Conservation (phyloP, 164 flowering plant genomes). For the Macadamia tetraphylla region DNA sequence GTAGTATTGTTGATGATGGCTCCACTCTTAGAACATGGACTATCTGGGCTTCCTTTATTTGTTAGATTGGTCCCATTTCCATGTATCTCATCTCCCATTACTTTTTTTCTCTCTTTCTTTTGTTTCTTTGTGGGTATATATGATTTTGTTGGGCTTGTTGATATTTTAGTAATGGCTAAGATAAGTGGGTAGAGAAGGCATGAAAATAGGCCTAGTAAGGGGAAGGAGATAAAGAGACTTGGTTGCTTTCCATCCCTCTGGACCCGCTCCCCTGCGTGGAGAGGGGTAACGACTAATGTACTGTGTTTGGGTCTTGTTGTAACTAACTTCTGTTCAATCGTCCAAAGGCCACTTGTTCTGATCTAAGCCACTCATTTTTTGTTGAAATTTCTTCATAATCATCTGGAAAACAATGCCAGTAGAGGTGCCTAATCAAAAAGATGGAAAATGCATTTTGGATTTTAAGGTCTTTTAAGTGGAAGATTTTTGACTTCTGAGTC, state of each 20-base stretch:
- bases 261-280: constrained; percentile 32
- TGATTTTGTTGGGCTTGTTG: neutral
- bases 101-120: neutral
- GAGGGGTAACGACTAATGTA: neutral
- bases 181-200: constrained; percentile 16
- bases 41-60: constrained; percentile 6
- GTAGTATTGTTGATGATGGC: constrained; percentile 13
- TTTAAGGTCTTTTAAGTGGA: no score
- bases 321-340: neutral
- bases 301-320: neutral
- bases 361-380: neutral
- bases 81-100: constrained; percentile 30
- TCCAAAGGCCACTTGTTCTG: neutral
- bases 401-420: no score
- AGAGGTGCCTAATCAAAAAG: no score
- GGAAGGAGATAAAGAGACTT: constrained; percentile 15
- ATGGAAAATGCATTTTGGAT: no score
- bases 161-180: neutral
- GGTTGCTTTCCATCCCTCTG: constrained; percentile 16
- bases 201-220: constrained; percentile 27
- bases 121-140: neutral
- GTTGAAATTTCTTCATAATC: neutral
- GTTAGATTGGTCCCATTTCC: constrained; percentile 12
- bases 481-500: no score
- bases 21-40: constrained; percentile 18